Conservation (phyloP, 208 protist species). For the Leishmania aethiopica region DNA sequence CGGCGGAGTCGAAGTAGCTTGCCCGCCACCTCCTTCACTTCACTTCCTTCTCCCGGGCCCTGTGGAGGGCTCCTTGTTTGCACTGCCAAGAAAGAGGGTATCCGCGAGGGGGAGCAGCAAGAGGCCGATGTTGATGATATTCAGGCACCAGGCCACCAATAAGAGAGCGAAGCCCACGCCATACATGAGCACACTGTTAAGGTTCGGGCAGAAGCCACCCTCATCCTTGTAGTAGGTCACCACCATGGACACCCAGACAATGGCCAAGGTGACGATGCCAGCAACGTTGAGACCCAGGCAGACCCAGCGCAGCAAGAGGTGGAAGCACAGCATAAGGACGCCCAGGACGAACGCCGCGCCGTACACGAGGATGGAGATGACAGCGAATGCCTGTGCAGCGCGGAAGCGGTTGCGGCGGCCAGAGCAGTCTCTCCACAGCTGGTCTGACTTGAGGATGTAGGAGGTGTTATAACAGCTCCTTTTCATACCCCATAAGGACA, state of each 20-base stretch:
- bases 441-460: too few species aligned
- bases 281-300: constrained; percentile 39
- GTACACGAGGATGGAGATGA: constrained; percentile 35
- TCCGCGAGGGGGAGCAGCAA: constrained; percentile 7
- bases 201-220: too few species aligned
- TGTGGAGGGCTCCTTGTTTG: too few species aligned
- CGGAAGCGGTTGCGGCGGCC: constrained; percentile 38
- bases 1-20: too few species aligned
- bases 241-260: constrained; percentile 47
- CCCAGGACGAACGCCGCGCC: constrained; percentile 20
- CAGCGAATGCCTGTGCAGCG: constrained; percentile 39
- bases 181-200: too few species aligned
- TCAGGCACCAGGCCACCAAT: constrained; percentile 39
- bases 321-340: too few species aligned
- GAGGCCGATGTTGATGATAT: constrained; percentile 43
- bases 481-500: too few species aligned
- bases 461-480: too few species aligned
- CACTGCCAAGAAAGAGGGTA: too few species aligned
- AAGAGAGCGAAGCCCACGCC: constrained; percentile 39
- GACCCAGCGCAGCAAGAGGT: constrained; percentile 8
- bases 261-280: constrained; percentile 17
- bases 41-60: too few species aligned
- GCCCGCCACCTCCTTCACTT: too few species aligned
- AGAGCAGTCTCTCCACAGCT: constrained; percentile 34
- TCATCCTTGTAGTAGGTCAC: constrained; percentile 22